Evolutionary conservation across 192 early-diverging fungal species (phyloP), one percentile per base, ranked within the genome.

Genomic region (Backusella tarrabulga): DNA sequence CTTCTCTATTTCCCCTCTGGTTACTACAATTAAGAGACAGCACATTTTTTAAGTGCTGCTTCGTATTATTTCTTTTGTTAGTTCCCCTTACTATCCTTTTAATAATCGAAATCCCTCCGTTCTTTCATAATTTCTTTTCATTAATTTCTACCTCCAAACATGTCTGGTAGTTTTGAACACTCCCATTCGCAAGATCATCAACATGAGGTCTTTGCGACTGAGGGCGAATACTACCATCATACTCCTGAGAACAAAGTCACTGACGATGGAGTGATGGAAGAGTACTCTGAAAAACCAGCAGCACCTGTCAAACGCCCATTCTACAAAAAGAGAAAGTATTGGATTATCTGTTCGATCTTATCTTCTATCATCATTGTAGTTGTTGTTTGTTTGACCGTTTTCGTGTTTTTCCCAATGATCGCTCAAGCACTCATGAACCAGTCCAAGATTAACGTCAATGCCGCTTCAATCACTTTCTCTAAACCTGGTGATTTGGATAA

Each of bases 351-450:
- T 77, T 76, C 79, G n/a, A 80, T 85, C 38, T 63, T 87, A 60
- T 83, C 77, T 6, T 74, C 84, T 23, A 80, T 91, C 36, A 46
- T 85, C 35, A 44, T 81, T 19, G 77, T 83, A 21, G 84, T 89
- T 32, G 77, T 87, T 9, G 82, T 90, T 12, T 82, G 80, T n/a
- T 44, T 91, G 7, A 78, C 76, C 14, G 63, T 89, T 29, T 88
- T 88, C 67, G 89, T 89, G 6, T 79, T 87, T 67, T 79, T 90
- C 73, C 89, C 89, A 21, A 83, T 78, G 71, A 76, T 89, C 40
- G 87, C 87, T 40, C 86, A 88, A 78, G 44, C 71, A 3, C 79
- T 85, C 44, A 80, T 90, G 44, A 84, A 90, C 63, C 69, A 85
- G n/a, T 77, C 83, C 2, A 75, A 71, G 21, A 79, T 89, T 50